Conservation (phyloP, 2,329 filamentous ascomycete species). For the Colletotrichum lini region DNA sequence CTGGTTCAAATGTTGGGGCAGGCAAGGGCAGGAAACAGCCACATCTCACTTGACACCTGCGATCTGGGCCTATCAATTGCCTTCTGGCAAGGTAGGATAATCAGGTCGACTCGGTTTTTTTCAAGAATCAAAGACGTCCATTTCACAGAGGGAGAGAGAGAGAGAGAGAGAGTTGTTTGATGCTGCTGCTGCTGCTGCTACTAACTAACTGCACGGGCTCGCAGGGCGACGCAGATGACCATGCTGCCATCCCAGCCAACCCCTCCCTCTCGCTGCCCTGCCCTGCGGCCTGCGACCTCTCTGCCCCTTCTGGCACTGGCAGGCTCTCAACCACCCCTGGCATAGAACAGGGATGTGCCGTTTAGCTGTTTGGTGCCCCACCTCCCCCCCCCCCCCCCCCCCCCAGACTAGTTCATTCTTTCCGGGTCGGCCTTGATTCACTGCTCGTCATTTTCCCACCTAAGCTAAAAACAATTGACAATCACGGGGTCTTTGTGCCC, state of each 20-base stretch:
- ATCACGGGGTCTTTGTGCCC: constrained; percentile 32
- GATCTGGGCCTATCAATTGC: constrained; percentile 7
- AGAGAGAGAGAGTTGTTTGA: background rate
- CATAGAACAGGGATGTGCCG: constrained; percentile 29
- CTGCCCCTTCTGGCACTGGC: constrained; percentile 10
- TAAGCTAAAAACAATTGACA: constrained; percentile 4
- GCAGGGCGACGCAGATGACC: constrained; percentile 37
- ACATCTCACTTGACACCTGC: background rate
- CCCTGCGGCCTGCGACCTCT: constrained; percentile 12
- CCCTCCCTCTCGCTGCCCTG: constrained; percentile 21
- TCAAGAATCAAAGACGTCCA: background rate
- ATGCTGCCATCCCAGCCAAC: constrained; percentile 29
- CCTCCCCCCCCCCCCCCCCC: too few relatives aligned
- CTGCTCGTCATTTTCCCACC: constrained; percentile 35
- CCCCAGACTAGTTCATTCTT: constrained; percentile 34
- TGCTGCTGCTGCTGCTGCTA: constrained; percentile 4
- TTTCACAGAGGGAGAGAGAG: too few relatives aligned
- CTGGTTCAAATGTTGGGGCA: constrained; percentile 24
- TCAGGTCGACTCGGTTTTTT: background rate
- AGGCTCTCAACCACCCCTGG: constrained; percentile 34
- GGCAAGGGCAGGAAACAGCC: constrained; percentile 2
- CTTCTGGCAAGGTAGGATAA: background rate
- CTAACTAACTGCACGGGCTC: constrained; percentile 26
- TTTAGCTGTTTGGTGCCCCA: constrained; percentile 33
- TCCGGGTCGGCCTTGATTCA: constrained; percentile 28